A percentile compares a stretch with the other conserved stretches of the same genome.
Conservation (phyloP, 2,329 filamentous ascomycete genomes). For the Aspergillus tanneri region DNA sequence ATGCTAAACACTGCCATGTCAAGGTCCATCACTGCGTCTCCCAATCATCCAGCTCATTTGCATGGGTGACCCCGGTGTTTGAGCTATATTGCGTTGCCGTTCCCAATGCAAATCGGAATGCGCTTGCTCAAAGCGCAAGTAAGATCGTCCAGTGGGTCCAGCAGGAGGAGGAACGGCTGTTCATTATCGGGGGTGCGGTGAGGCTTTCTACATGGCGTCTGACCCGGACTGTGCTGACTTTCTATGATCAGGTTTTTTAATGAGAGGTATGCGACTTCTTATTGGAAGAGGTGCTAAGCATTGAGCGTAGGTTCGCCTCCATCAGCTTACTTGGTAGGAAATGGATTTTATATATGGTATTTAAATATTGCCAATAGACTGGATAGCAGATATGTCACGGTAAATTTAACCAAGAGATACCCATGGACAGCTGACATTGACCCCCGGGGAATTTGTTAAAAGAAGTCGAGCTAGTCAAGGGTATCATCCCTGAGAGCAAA, state of each 20-base stretch:
- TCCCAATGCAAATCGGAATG: constrained; percentile 60
- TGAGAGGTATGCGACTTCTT: too few species aligned
- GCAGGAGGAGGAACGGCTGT: constrained; percentile 86
- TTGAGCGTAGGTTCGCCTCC: too few species aligned
- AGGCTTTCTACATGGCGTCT: constrained; percentile 15
- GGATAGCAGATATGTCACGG: background rate
- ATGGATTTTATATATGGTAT: background rate
- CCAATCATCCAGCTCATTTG: constrained; percentile 74
- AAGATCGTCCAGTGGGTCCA: constrained; percentile 89
- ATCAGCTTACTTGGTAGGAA: background rate
- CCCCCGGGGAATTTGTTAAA: background rate
- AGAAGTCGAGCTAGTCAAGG: constrained; percentile 48
- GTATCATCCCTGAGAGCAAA: constrained; percentile 74
- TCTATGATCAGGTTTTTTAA: constrained; percentile 11
- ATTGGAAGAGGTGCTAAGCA: too few species aligned
- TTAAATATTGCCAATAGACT: background rate
- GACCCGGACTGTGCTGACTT: background rate
- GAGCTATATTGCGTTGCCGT: constrained; percentile 95
- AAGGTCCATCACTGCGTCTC: constrained; percentile 81
- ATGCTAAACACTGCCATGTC: constrained; percentile 77
- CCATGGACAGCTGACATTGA: background rate
- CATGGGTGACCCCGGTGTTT: constrained; percentile 87
- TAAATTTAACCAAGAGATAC: background rate
- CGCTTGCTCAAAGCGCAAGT: constrained; percentile 81
- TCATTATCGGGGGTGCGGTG: constrained; percentile 97